These are phyloP conservation scores for Cicer judaicum DNA, from an alignment of 306 rosid genomes.

Conservation along the genomic window DNA sequence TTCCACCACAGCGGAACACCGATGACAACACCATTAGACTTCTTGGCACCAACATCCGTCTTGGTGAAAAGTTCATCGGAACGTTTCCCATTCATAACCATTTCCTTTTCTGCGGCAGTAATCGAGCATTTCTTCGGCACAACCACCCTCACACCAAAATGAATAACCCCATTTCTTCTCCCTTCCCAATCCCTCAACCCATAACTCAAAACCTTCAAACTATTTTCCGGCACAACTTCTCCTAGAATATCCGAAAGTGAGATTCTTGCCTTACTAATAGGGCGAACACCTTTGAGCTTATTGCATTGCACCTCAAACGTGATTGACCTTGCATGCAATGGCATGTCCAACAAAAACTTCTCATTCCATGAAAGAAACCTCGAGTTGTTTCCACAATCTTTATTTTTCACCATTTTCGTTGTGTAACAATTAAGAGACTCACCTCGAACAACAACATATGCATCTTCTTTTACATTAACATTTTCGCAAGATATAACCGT, in stretches of 20 bases:
- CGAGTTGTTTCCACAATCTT: neutral
- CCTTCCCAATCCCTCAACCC: constrained; percentile 59
- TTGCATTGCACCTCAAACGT: constrained; percentile 54
- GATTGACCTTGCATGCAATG: constrained; percentile 43
- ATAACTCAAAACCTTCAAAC: constrained; percentile 58
- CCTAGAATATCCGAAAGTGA: constrained; percentile 52
- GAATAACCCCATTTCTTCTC: constrained; percentile 55
- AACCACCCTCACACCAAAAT: constrained; percentile 56
- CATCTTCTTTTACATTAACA: constrained; percentile 40
- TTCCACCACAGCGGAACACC: constrained; percentile 40
- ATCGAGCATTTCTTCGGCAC: neutral
- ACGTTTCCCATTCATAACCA: neutral
- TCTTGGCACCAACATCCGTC: neutral
- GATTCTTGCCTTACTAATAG: constrained; percentile 49
- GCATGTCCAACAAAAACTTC: constrained; percentile 49
- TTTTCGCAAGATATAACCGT: constrained; percentile 57
- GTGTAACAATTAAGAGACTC: constrained; percentile 41
- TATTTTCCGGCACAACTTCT: constrained; percentile 43
- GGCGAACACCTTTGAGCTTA: constrained; percentile 22
- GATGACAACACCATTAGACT: neutral
- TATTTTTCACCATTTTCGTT: constrained; percentile 44
- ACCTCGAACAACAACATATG: constrained; percentile 50
- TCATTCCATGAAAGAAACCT: constrained; percentile 53
- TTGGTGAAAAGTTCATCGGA: neutral
- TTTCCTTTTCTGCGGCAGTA: neutral